Base-by-base conservation (phyloP, 441 rosid genomes). In the Aquilaria agallochum region DNA sequence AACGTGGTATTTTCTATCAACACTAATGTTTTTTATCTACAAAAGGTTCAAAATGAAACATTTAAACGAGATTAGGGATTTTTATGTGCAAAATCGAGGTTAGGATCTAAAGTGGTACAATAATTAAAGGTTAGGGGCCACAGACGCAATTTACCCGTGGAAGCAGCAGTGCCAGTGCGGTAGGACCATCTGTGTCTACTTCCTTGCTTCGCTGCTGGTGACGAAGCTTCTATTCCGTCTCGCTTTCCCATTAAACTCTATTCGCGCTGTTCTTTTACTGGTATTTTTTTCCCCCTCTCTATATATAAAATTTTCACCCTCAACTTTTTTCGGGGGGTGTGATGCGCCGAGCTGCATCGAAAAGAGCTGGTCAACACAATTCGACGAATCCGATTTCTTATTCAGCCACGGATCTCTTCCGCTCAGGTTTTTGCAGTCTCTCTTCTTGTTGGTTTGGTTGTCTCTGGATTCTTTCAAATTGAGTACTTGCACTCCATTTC, bases 311-410 rank as follows among this genome's bases (percentile, higher is more conserved):
- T 8, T 36, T 3, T 36, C 5, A 36, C 42, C 5, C 15, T 31
- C 51, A 30, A 30, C 58, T 71, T 46, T 33, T 46, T 49, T 69
- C 45, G 20, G 58, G 36, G 42, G 42, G 66, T 63, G 78, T 81
- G 95, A 94, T 94, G 99, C 96, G 96, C 80, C 97, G 95, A 46
- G 86, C 89, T 69, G 70, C 86, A 67, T 60, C 93, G 14, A 87
- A 77, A 80, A 91, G 84, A 74, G 66, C 85, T 76, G 86, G 75
- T 82, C 86, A 87, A 80, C 71, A 90, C 61, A 81, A 74, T 74
- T 83, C 96, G 11, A 73, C 86, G 51, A 47, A 82, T 55, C 76
- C 89, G 49, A 72, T 85, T 59, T 56, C 78, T 70, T 71, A 81
- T 60, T 72, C 90, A 15, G 75, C 96, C 50, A 58, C 93, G 71